A percentile compares a stretch with the other conserved stretches of the same genome.
Conservation (phyloP, 2,329 filamentous ascomycete genomes). For the Aspergillus sp. region DNA sequence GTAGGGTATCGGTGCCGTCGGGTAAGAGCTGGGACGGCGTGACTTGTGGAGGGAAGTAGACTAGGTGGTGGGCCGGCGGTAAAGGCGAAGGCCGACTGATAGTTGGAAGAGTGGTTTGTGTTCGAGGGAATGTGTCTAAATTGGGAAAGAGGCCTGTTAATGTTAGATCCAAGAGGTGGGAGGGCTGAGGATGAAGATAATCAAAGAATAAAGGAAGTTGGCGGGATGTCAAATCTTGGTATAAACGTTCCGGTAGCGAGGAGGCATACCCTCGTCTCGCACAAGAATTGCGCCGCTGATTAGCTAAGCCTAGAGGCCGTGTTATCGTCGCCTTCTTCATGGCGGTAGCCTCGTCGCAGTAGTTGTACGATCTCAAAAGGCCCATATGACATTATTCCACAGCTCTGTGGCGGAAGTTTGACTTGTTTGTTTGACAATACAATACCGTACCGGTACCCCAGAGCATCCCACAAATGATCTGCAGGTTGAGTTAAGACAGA, state of each 20-base stretch:
- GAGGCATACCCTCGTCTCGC: conserved; percentile 29
- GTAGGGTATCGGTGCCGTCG: conserved; percentile 82
- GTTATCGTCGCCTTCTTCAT: conserved; percentile 1
- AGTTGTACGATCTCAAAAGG: background rate
- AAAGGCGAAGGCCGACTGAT: conserved; percentile 28
- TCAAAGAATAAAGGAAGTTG: conserved; percentile 53
- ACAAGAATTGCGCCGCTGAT: background rate
- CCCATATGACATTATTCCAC: background rate
- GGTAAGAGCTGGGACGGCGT: conserved; percentile 62
- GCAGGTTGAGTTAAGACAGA: background rate
- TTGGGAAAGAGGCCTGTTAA: conserved; percentile 57
- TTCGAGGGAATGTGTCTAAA: conserved; percentile 22
- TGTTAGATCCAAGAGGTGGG: conserved; percentile 64
- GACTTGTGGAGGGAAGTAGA: conserved; percentile 78
- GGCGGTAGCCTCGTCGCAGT: background rate
- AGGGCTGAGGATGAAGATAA: conserved; percentile 61
- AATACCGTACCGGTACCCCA: background rate
- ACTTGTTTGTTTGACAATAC: conserved; percentile 22
- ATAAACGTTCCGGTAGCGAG: conserved; percentile 40
- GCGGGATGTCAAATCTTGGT: conserved; percentile 49
- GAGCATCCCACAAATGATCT: conserved; percentile 3
- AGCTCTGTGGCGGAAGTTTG: conserved; percentile 12
- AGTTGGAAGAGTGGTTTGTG: conserved; percentile 35
- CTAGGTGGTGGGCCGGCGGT: conserved; percentile 68
- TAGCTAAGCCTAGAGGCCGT: conserved; percentile 6